phyloP scores from a whole-genome alignment of 805 yeast genomes.

The Candida germanica region DNA sequence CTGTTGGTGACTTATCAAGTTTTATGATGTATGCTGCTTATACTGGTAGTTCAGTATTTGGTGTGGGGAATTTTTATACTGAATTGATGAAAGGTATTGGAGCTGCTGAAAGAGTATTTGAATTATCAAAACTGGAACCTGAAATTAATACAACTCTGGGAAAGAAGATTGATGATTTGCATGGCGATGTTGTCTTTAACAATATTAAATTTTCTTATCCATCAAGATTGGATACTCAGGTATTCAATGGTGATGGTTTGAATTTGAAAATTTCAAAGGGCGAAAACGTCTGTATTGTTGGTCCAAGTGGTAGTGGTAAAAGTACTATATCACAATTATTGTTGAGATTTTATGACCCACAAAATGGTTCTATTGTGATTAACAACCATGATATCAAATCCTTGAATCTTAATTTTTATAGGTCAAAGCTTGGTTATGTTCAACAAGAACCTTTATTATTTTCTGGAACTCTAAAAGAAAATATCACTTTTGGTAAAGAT shows the following conservation, averaged over 20 bases:
- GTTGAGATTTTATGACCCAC: constrained; percentile 80
- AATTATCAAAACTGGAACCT: constrained; percentile 76
- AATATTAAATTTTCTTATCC: constrained; percentile 77
- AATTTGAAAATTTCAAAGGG: constrained; percentile 68
- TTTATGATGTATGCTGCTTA: constrained; percentile 95
- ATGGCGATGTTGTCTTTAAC: constrained; percentile 59
- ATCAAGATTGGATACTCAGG: constrained; percentile 67
- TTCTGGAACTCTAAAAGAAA: constrained; percentile 81
- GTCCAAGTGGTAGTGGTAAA: constrained; percentile 97
- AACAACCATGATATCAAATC: constrained; percentile 62
- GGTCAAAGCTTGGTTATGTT: constrained; percentile 81
- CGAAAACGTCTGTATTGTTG: constrained; percentile 89
- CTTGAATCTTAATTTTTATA: constrained; percentile 67
- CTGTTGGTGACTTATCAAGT: constrained; percentile 86
- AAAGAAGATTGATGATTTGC: constrained; percentile 34
- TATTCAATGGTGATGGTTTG: constrained; percentile 47
- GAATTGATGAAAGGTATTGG: constrained; percentile 98
- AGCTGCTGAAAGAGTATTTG: constrained; percentile 89
- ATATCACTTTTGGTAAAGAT: constrained; percentile 71
- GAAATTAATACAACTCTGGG: constrained; percentile 68
- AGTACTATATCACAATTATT: constrained; percentile 81
- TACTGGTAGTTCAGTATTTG: constrained; percentile 90
- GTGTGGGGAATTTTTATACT: constrained; percentile 85
- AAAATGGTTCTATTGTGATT: constrained; percentile 57
- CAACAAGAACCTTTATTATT: constrained; percentile 90